Evolutionary conservation across 345 rosid species (phyloP).

Genomic region (Leavenworthia alabamica): DNA sequence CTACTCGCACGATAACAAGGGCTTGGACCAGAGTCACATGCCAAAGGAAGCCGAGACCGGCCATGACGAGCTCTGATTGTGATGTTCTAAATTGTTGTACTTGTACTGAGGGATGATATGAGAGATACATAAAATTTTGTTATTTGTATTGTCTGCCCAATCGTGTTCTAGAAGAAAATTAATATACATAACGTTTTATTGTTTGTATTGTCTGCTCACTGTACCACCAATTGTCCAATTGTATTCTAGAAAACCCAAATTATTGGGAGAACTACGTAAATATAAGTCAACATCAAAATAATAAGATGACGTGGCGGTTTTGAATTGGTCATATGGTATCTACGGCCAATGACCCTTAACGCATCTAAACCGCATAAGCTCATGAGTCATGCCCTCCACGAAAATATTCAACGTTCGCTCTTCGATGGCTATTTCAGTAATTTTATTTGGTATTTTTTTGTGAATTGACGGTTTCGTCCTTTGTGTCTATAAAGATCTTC

Average conservation of each 20-base stretch:
- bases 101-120: conserved; percentile 22
- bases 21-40: conserved; percentile 15
- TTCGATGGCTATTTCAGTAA: not conserved
- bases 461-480: conserved; percentile 5
- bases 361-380: conserved; percentile 20
- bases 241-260: not conserved
- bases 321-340: conserved; percentile 10
- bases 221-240: too few relatives aligned
- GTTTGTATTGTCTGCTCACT: not conserved
- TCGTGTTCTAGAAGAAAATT: too few relatives aligned
- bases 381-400: conserved; percentile 8
- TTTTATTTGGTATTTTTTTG: rapidly evolving
- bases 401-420: not conserved
- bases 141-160: too few relatives aligned
- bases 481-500: conserved; percentile 15
- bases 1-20: conserved; percentile 58
- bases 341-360: not conserved
- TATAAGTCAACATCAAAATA: conserved; percentile 13
- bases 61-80: conserved; percentile 29
- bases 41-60: conserved; percentile 4
- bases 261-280: not conserved
- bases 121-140: too few relatives aligned
- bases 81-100: conserved; percentile 6
- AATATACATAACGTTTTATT: too few relatives aligned
- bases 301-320: not conserved